Evolutionary conservation across 805 yeast species (phyloP).

Genomic region (Kuraishia floccosa): DNA sequence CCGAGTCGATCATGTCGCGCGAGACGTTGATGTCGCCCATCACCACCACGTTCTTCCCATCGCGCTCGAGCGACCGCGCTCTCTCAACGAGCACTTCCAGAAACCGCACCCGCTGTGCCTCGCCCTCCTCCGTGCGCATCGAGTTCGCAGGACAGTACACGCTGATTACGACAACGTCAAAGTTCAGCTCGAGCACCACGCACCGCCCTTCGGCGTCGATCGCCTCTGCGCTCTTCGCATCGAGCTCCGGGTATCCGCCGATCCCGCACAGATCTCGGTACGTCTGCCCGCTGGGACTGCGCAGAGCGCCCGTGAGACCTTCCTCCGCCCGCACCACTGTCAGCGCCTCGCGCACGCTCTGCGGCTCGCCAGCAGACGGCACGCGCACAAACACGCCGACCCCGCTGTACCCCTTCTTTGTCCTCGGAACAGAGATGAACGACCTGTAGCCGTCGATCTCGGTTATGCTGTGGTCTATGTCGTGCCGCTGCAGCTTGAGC

Average conservation of each 20-base stretch:
- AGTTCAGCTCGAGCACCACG: constrained; percentile 60
- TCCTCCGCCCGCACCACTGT: constrained; percentile 72
- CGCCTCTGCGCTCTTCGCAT: constrained; percentile 18
- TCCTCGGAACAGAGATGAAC: constrained; percentile 57
- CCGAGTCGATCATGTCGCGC: constrained; percentile 73
- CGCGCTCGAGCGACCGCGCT: constrained; percentile 35
- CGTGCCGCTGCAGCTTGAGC: constrained; percentile 51
- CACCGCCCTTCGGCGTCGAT: constrained; percentile 84
- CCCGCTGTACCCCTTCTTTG: constrained; percentile 82
- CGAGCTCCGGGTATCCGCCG: constrained; percentile 55
- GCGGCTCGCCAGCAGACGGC: constrained; percentile 32
- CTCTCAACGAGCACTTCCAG: constrained; percentile 50
- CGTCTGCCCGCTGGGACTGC: constrained; percentile 8
- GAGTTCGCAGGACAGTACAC: constrained; percentile 93
- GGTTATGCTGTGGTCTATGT: constrained; percentile 22
- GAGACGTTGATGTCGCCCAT: constrained; percentile 88
- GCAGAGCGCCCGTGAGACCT: constrained; percentile 70
- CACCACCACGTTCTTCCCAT: constrained; percentile 61
- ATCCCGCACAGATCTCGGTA: constrained; percentile 25
- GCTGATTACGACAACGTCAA: constrained; percentile 47
- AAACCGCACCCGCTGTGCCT: constrained; percentile 44
- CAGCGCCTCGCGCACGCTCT: constrained; percentile 22
- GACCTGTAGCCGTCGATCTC: constrained; percentile 46
- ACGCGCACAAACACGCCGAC: constrained; percentile 72
- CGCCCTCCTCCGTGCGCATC: constrained; percentile 54